Evolutionary conservation across 139 green algal species (phyloP).

Genomic region (Trebouxia sp.): DNA sequence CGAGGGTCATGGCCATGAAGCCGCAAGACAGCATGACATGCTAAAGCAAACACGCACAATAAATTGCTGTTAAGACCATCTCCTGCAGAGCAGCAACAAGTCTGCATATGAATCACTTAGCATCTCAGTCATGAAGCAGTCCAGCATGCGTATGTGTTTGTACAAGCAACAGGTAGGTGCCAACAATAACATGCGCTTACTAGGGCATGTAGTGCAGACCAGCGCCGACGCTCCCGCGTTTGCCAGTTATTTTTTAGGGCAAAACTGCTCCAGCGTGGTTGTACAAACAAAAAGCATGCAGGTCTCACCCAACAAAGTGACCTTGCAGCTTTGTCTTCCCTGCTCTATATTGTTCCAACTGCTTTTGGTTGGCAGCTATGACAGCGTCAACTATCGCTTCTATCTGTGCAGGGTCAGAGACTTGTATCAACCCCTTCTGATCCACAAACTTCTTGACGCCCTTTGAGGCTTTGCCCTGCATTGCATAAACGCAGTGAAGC

Average conservation of each 20-base stretch:
- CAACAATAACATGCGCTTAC: background rate
- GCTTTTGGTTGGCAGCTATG: slow-evolving; percentile 77
- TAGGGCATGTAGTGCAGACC: too few relatives aligned
- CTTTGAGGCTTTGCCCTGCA: slow-evolving; percentile 29
- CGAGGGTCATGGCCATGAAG: too few relatives aligned
- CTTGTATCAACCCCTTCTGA: slow-evolving; percentile 75
- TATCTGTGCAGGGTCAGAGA: slow-evolving; percentile 80
- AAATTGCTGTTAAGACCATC: too few relatives aligned
- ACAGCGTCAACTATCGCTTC: slow-evolving; percentile 80
- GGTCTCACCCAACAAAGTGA: slow-evolving; percentile 79
- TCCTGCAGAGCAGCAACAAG: background rate
- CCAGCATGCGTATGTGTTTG: too few relatives aligned
- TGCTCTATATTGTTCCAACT: slow-evolving; percentile 79
- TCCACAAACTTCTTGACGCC: slow-evolving; percentile 66
- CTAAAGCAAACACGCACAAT: background rate
- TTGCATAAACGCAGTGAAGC: background rate
- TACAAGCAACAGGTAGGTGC: too few relatives aligned
- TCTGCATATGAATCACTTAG: too few relatives aligned
- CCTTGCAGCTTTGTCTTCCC: slow-evolving; percentile 90
- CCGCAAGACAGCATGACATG: background rate
- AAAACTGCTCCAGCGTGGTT: background rate
- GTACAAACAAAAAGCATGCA: too few relatives aligned
- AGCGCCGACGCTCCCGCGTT: too few relatives aligned
- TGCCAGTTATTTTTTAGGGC: too few relatives aligned
- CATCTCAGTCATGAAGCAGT: too few relatives aligned